Evolutionary conservation across 768 basidiomycete species (phyloP).

Genomic region (Suillus spraguei): DNA sequence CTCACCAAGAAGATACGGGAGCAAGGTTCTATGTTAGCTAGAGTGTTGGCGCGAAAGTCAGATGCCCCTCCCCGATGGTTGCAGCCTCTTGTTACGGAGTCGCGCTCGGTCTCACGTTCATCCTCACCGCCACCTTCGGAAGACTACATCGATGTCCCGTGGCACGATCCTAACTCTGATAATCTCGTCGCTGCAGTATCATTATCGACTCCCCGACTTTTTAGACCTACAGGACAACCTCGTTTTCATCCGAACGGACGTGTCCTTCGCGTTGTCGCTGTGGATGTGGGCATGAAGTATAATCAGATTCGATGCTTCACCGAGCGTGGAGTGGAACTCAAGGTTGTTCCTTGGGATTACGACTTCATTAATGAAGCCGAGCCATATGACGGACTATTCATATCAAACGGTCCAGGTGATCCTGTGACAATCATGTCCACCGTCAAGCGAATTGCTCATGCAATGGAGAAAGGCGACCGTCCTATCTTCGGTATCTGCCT

Average conservation of each 20-base stretch:
- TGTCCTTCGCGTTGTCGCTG: constrained; percentile 78
- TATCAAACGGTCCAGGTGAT: constrained; percentile 98
- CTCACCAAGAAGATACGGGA: constrained; percentile 96
- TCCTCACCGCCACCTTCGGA: constrained; percentile 77
- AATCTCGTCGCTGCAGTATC: constrained; percentile 95
- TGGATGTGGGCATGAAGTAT: constrained; percentile 99
- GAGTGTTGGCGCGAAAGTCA: constrained; percentile 67
- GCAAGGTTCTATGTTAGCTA: constrained; percentile 91
- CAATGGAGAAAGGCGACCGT: constrained; percentile 70
- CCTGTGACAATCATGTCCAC: constrained; percentile 82
- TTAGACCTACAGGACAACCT: constrained; percentile 57
- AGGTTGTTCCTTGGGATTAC: constrained; percentile 97
- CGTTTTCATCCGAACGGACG: constrained; percentile 79
- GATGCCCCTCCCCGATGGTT: constrained; percentile 44
- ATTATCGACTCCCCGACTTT: constrained; percentile 63
- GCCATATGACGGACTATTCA: constrained; percentile 91
- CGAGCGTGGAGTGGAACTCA: constrained; percentile 89
- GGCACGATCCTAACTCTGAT: constrained; percentile 82
- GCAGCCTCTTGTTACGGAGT: constrained; percentile 36
- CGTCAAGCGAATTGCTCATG: constrained; percentile 63
- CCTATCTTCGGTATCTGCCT: constrained; percentile 99
- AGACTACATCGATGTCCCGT: constrained; percentile 80
- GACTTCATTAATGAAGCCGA: constrained; percentile 81
- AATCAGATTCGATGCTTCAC: constrained; percentile 98
- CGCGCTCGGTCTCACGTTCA: constrained; percentile 46